Percentiles rank a stretch among this genome's conserved stretches.
These are phyloP conservation scores for Nemania sp. DNA, from an alignment of 2,329 filamentous ascomycete genomes.

Conservation along the genomic window DNA sequence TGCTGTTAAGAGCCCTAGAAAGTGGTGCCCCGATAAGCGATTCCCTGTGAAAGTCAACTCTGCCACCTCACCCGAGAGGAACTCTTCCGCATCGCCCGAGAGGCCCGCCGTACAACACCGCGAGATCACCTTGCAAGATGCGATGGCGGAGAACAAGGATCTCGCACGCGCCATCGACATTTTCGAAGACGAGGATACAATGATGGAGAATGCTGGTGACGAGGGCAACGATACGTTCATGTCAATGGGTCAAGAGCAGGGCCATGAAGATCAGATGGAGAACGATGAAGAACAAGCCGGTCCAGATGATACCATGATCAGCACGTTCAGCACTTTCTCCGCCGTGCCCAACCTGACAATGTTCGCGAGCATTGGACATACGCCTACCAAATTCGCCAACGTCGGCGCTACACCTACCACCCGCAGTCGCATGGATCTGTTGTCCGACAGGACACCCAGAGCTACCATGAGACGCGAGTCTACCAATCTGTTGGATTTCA, in stretches of 20 bases:
- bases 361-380: conserved; percentile 79
- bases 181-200: conserved; percentile 64
- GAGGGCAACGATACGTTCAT: conserved; percentile 50
- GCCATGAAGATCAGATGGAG: conserved; percentile 28
- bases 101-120: conserved; percentile 41
- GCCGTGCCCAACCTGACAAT: conserved; percentile 88
- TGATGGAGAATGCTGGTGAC: conserved; percentile 50
- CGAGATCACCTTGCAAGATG: conserved; percentile 64
- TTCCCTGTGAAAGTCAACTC: conserved; percentile 70
- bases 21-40: conserved; percentile 65
- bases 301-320: conserved; percentile 79
- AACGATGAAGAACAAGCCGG: conserved; percentile 59
- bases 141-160: conserved; percentile 66
- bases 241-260: conserved; percentile 49
- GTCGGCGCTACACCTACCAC: conserved; percentile 54
- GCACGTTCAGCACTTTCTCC: conserved; percentile 89
- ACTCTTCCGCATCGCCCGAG: conserved; percentile 37
- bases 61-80: conserved; percentile 44
- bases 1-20: conserved; percentile 53
- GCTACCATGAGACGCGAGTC: conserved; percentile 59
- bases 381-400: conserved; percentile 65
- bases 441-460: conserved; percentile 54
- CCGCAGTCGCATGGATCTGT: conserved; percentile 53
- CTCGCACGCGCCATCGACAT: conserved; percentile 71
- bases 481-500: conserved; percentile 89